Evolutionary conservation across 352 stramenopile genomes (phyloP).

Genomic region (Pythium aristosporum): DNA sequence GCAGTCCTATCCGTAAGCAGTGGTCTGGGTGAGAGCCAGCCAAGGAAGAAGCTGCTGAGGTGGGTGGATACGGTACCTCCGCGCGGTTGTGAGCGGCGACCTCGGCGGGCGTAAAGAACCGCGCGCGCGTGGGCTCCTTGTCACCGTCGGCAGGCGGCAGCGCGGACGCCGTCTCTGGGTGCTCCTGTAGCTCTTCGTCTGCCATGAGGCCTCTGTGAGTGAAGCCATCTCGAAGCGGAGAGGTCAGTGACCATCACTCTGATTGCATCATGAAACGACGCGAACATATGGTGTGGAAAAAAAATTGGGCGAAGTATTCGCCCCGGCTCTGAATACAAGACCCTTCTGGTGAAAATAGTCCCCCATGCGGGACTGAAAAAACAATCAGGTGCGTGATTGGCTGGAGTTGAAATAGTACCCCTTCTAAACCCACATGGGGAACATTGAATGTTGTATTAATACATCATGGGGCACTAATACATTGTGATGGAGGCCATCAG

Average conservation of each 20-base stretch:
- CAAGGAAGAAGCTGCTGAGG: neutral
- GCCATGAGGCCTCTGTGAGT: conserved; percentile 2
- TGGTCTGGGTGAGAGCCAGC: neutral
- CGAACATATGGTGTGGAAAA: neutral
- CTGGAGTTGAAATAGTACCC: neutral
- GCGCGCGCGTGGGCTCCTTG: conserved; percentile 14
- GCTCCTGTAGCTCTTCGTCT: conserved; percentile 14
- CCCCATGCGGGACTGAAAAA: neutral
- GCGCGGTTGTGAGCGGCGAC: conserved; percentile 82
- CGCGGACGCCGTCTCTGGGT: neutral
- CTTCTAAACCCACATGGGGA: too few species aligned
- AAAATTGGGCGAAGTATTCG: neutral
- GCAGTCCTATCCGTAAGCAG: conserved; percentile 45
- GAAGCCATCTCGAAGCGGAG: conserved; percentile 8
- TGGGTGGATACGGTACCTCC: conserved; percentile 34
- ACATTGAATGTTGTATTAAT: too few species aligned
- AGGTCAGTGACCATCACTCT: conserved; percentile 6
- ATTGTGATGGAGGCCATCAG: neutral
- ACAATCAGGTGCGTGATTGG: neutral
- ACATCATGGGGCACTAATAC: neutral
- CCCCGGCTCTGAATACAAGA: neutral
- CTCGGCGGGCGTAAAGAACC: conserved; percentile 80
- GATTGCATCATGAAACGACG: conserved; percentile 15
- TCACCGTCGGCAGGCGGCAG: neutral
- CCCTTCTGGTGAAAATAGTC: neutral